Percentiles rank a stretch among this genome's conserved stretches.
phyloP scores from a whole-genome alignment of 495 filamentous ascomycete species.

The Cryomyces minteri region DNA sequence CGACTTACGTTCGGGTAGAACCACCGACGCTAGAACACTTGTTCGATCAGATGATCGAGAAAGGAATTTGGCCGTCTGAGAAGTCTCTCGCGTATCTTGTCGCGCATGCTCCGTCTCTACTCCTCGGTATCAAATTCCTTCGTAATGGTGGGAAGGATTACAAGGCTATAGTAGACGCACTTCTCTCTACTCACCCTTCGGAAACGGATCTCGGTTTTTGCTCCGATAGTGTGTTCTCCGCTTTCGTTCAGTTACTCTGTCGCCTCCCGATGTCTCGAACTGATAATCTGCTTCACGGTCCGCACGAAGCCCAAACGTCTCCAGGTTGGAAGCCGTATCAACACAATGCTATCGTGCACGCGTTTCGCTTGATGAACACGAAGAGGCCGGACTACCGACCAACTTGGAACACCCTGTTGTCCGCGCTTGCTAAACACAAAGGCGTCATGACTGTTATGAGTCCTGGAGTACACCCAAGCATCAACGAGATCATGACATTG shows the following conservation, averaged over 20 bases:
- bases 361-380: conserved; percentile 22
- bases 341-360: conserved; percentile 20
- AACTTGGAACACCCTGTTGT: conserved; percentile 21
- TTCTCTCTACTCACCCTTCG: conserved; percentile 5
- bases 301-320: neutral
- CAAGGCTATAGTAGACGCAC: conserved; percentile 14
- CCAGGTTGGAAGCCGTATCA: conserved; percentile 11
- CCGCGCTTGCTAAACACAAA: neutral
- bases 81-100: conserved; percentile 31
- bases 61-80: conserved; percentile 25
- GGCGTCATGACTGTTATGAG: neutral
- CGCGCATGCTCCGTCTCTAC: conserved; percentile 22
- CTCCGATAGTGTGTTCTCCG: conserved; percentile 24
- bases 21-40: conserved; percentile 37
- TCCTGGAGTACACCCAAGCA: neutral
- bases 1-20: conserved; percentile 35
- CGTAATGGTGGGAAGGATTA: conserved; percentile 18
- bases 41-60: conserved; percentile 30
- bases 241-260: conserved; percentile 30
- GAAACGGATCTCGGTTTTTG: conserved; percentile 9
- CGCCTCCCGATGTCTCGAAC: conserved; percentile 11
- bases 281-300: neutral
- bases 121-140: conserved; percentile 25
- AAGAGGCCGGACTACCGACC: conserved; percentile 17
- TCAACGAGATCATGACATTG: conserved; percentile 1